Evolutionary conservation across 2,329 filamentous ascomycete genomes (phyloP).

Genomic region (Ceratocystis eucalypticola): DNA sequence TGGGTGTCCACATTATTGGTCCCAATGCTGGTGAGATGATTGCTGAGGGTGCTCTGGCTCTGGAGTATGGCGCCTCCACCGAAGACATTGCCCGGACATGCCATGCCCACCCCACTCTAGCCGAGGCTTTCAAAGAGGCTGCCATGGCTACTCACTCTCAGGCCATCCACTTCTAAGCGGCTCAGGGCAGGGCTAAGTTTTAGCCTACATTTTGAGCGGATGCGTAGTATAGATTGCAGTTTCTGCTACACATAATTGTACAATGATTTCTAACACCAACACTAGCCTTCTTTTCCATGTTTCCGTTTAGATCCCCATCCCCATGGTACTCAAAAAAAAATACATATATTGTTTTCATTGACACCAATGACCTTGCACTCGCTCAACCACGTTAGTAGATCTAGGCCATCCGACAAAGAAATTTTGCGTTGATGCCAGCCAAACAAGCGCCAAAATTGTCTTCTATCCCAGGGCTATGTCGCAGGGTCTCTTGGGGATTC

Average conservation of each 20-base stretch:
- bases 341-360: background rate
- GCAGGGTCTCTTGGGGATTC: too few species aligned
- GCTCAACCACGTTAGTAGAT: too few species aligned
- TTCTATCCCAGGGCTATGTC: too few species aligned
- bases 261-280: constrained; percentile 15
- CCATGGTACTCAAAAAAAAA: background rate
- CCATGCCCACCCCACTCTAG: constrained; percentile 90
- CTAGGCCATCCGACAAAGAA: too few species aligned
- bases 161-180: constrained; percentile 76
- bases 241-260: constrained; percentile 18
- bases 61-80: constrained; percentile 91
- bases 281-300: background rate
- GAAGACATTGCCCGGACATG: constrained; percentile 92
- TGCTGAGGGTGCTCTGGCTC: constrained; percentile 83
- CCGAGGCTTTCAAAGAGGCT: constrained; percentile 98
- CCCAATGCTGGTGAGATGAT: constrained; percentile 98
- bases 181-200: background rate
- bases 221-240: constrained; percentile 11
- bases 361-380: background rate
- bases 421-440: too few species aligned
- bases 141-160: constrained; percentile 95
- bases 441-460: too few species aligned
- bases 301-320: background rate
- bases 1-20: constrained; percentile 94
- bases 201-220: background rate